Evolutionary conservation across 208 protist genomes (phyloP), one percentile per base, ranked within the genome.

Genomic region (Jaenimonas drosophilae): DNA sequence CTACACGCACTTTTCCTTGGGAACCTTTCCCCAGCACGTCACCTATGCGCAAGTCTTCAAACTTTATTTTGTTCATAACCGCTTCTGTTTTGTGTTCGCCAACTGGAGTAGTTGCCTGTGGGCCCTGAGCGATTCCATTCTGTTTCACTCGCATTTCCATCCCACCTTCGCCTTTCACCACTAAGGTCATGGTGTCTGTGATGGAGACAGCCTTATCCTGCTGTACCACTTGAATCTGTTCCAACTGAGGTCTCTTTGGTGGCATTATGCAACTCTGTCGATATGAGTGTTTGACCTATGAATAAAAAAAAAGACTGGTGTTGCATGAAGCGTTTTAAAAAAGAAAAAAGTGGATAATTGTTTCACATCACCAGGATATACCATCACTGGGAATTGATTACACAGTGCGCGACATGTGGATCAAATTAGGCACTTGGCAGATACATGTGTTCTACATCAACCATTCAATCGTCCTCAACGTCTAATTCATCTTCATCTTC

Each of bases 141-240:
- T 85, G 69, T 29, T 94, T 90, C n/a, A 90, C 81, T n/a, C 80
- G 75, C 75, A 90, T 77, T 45, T 88, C 77, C 43, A 74, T 54
- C 25, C 80, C 85, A 7, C 76, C 78, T 47, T 90, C 81, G 20
- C 78, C 81, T 45, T 85, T 88, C n/a, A 94, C 81, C 36, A 90
- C 80, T 55, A 94, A 33, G 0, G 86, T 94, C 63, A 94, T 74
- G 1, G 86, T 94, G 59, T 94, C 84, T 9, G 84, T 93, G 46
- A 93, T 93, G 11, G 84, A 89, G 33, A 93, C 79, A 16, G 66
- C 60, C 30, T 75, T 83, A 34, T 93, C 67, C 30, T 67, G 33
- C 23, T 58, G 76, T 32, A 49, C 64, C 41, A 90, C 64, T 36
- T 72, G 64, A 21, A 90, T 67, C 41, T 80, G 59, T 43, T 76